Evolutionary conservation across 2,329 filamentous ascomycete species (phyloP), one percentile per base, ranked within the genome.

Genomic region (Sclerotinia minor): DNA sequence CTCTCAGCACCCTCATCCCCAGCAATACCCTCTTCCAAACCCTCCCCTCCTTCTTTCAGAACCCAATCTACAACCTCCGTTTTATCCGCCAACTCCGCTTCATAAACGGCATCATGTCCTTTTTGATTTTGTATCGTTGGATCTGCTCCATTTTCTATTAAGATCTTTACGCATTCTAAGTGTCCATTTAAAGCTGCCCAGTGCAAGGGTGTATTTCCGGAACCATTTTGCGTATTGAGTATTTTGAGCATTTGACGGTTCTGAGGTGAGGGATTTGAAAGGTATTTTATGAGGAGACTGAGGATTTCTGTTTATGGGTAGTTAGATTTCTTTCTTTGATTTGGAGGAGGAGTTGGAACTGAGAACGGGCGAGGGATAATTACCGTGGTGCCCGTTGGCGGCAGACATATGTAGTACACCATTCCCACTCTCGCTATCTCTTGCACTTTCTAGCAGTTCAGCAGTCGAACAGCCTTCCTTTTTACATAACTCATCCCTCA

Each of bases 171-270:
- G 4, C 88, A 86, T 7, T 89, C 86, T 3, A 98, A 81, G 75
- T 97, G 94, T 1, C 94, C 94, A 66, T 96, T 95, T 67, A 97
- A 81, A 0, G 92, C 91, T 0, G 94, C 94, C 94, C 94, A 98
- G 80, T 99, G 95, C 68, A 99, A 82, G 0, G 92, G 87, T 0
- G 94, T 97, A 81, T 97, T 98, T 55, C 93, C 94, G 57, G 91
- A 89, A 70, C 87, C 82, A 76, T 99, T 99, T 70, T 85, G 83
- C 2, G 84, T 81, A 73, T 92, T 90, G 32, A 93, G 78, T 72
- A 89, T 87, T 0, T 83, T 66, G n/a, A 76, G 71, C 72, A 76
- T 73, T 1, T 71, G 67, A 4, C 71, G 69, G 24, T 71, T 76
- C 59, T 77, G 75, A 5, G 74, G 74, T 11, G 75, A 64, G 13